These are phyloP conservation scores for Dinochytrium kinnereticum DNA, from an alignment of 371 early-diverging fungal species.

Conservation along the genomic window DNA sequence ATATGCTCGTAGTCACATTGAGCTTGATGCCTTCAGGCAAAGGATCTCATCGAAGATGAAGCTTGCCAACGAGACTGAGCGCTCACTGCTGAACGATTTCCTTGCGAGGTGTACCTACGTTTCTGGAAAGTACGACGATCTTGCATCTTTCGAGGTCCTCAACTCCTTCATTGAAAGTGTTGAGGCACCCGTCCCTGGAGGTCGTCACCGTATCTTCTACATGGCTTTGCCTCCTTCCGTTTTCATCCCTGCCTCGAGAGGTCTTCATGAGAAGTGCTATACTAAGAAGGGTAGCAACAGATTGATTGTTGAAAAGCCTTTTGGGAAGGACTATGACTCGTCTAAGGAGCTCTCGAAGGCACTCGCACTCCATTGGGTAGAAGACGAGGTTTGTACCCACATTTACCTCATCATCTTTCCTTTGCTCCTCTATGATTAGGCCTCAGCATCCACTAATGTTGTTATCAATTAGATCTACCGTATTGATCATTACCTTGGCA, in stretches of 20 bases:
- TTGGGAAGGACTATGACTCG: conserved; percentile 91
- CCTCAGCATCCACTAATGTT: no score
- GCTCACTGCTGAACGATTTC: conserved; percentile 70
- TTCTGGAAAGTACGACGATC: conserved; percentile 89
- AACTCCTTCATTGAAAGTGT: conserved; percentile 59
- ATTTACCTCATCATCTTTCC: no score
- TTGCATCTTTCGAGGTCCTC: conserved; percentile 70
- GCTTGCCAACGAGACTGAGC: conserved; percentile 53
- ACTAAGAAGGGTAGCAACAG: conserved; percentile 63
- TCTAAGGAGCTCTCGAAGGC: conserved; percentile 72
- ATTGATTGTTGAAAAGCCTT: conserved; percentile 98
- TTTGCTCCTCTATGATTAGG: no score
- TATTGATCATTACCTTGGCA: conserved; percentile 98
- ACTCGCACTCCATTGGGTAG: conserved; percentile 76
- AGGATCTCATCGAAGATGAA: conserved; percentile 77
- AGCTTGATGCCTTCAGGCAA: conserved; percentile 73
- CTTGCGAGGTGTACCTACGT: conserved; percentile 80
- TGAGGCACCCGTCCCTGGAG: conserved; percentile 29
- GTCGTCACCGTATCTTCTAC: conserved; percentile 83
- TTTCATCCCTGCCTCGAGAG: conserved; percentile 82
- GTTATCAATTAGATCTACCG: conserved; percentile 76
- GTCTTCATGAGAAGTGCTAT: conserved; percentile 72
- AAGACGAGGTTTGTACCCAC: conserved; percentile 86
- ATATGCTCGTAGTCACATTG: conserved; percentile 92
- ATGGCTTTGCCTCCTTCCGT: conserved; percentile 98